Evolutionary conservation across 371 early-diverging fungal genomes (phyloP), one percentile per base, ranked within the genome.

Genomic region (Umbelopsis sp.): DNA sequence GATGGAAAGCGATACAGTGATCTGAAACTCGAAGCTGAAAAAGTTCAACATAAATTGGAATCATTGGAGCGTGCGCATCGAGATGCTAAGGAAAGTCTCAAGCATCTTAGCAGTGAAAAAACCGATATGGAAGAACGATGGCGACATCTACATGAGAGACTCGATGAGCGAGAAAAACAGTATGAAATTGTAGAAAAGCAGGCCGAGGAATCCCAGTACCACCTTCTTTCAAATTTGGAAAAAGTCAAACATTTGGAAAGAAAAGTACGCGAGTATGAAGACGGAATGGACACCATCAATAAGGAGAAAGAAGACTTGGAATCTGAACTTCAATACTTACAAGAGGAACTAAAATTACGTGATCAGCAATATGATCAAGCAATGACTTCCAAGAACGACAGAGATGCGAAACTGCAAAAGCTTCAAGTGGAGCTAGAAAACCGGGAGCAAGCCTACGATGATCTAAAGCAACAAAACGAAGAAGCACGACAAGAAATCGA

Each of bases 211-310:
- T 57, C 57, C 14, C 35, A 57, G 18, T 57, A 57, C n/a, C 11
- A 57, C 29, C 57, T 57, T 16, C 35, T 57, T 57, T 57, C 57
- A 12, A 57, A 57, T 57, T 57, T 57, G 57, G 57, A 57, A 29
- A 57, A 57, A 35, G 57, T 57, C 16, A 57, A 57, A 37, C 35
- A 35, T 57, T 32, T 57, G 35, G 57, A 57, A 35, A 29, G 57
- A 57, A 57, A 57, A 32, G n/a, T 57, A 3, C 35, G 35, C 22
- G 57, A 57, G 16, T 57, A 57, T 16, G 57, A 57, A 57, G 14
- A 29, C 18, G 57, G 32, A 29, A 24, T 57, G 57, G 57, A 35
- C 5, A 35, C 29, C 35, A 57, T 57, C 57, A 57, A 18, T 3
- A 57, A 35, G n/a, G 57, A 57, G 29, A 32, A 29, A 35, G 57